Evolutionary conservation across 108 stramenopile species (phyloP).

Genomic region (Nitzschia sp.): DNA sequence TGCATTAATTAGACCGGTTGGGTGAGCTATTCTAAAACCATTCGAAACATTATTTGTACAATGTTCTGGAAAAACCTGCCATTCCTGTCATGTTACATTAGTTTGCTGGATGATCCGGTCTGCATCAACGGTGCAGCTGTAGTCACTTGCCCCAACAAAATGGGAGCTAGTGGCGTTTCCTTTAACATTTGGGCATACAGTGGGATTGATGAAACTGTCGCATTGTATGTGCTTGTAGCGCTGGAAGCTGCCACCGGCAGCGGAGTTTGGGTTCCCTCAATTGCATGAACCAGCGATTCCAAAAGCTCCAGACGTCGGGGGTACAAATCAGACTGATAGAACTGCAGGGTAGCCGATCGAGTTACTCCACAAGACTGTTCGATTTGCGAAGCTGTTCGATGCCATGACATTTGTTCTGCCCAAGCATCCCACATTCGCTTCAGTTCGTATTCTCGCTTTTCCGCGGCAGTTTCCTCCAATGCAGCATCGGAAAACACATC

Average conservation of each 20-base stretch:
- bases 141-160: slow-evolving; percentile 32
- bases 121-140: slow-evolving; percentile 38
- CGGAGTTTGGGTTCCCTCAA: not conserved
- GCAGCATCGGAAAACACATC: slow-evolving; percentile 44
- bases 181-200: slow-evolving; percentile 10
- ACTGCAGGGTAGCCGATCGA: slow-evolving; percentile 11
- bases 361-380: slow-evolving; percentile 47
- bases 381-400: slow-evolving; percentile 31
- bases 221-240: not conserved
- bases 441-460: slow-evolving; percentile 44
- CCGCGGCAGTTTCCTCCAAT: slow-evolving; percentile 17
- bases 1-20: too few relatives aligned
- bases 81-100: too few relatives aligned
- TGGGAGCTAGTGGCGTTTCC: slow-evolving; percentile 37
- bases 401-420: slow-evolving; percentile 56
- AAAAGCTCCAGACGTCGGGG: slow-evolving; percentile 38
- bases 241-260: not conserved
- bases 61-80: too few relatives aligned
- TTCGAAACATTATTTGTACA: too few relatives aligned
- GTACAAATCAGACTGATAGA: slow-evolving; percentile 45
- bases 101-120: too few relatives aligned
- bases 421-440: slow-evolving; percentile 61
- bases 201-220: not conserved
- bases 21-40: too few relatives aligned
- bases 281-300: slow-evolving; percentile 23